A percentile compares a stretch with the other conserved stretches of the same genome.
These are phyloP conservation scores for Aspergillus fischeri DNA, from an alignment of 2,329 filamentous ascomycete genomes.

Conservation along the genomic window DNA sequence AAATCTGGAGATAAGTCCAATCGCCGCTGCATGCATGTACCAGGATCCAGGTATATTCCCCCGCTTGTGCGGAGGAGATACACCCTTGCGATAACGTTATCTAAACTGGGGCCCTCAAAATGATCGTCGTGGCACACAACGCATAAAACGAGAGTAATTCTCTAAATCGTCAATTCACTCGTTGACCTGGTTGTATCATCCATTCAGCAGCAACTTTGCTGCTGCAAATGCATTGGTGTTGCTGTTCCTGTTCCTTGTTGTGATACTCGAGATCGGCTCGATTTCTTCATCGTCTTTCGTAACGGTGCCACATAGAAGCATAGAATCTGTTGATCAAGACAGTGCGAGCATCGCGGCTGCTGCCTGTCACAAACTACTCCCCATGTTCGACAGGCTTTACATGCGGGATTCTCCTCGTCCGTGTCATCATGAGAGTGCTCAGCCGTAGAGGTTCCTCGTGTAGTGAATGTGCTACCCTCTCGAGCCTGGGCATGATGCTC, in stretches of 20 bases:
- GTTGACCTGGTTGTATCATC: not conserved
- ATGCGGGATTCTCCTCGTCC: conserved; percentile 7
- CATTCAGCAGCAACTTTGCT: not conserved
- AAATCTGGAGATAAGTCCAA: not conserved
- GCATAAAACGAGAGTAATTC: not conserved
- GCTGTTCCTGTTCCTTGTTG: not conserved
- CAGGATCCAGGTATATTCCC: not conserved
- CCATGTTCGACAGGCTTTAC: conserved; percentile 28
- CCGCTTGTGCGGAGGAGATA: not conserved
- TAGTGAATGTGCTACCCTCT: not conserved
- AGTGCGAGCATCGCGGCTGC: conserved; percentile 28
- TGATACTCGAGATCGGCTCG: conserved; percentile 5
- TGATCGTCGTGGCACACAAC: not conserved
- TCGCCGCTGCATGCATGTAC: not conserved
- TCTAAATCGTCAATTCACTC: not conserved
- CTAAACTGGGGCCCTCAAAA: not conserved
- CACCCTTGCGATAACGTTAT: not conserved
- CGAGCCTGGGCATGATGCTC: not conserved
- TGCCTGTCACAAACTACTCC: conserved; percentile 25
- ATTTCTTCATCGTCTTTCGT: conserved; percentile 15
- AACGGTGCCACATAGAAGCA: conserved; percentile 32
- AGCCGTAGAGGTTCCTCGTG: conserved; percentile 7
- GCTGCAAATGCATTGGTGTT: not conserved
- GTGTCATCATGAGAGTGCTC: not conserved
- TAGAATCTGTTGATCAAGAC: conserved; percentile 28